Base-by-base conservation (phyloP, 768 basidiomycete genomes). In the Tricholomella constricta region DNA sequence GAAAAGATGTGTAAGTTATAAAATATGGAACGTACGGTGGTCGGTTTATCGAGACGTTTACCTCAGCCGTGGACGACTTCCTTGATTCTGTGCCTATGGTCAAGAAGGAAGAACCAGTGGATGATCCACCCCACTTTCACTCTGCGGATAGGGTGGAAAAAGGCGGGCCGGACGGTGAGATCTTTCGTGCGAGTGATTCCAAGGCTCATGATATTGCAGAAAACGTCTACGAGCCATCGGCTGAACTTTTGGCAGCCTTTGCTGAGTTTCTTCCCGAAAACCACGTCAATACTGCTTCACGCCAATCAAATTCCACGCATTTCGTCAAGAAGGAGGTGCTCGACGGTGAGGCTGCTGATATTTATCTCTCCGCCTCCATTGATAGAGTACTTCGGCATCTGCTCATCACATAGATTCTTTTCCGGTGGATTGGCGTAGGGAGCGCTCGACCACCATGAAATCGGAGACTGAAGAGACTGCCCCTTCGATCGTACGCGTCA, bases 161-260 rank as follows among this genome's bases (percentile, higher is more conserved):
- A 15, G 31, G 31, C 31, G 31, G 10, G 31, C 9, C 31, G 14
- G 9, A 32, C 14, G 31, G 31, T 32, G 31, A 32, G 31, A 32
- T 32, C 31, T 14, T 32, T 14, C 2, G 2, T 10, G 31, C 14
- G 10, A 32, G 14, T 6, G 11, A 31, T n/a, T 38, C 37, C 37
- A 6, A 15, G 11, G 22, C 17, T 7, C 42, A 3, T 23, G n/a
- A 23, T 6, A 12, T 11, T 29, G 17, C 27, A 56, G 55, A 17
- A 20, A 38, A 46, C 10, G 20, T 34, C 29, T 59, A 59, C 26
- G 20, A 51, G 37, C 58, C 58, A 3, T 59, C 58, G 9, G 43
- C 36, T 17, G 58, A 59, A 32, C 52, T 59, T 6, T 40, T 56
- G 51, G 46, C 51, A 25, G 48, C 51, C 6, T 53, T 59, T 31